Conservation (phyloP, 176 grass and related monocot genomes). For the Lolium multiflorum region DNA sequence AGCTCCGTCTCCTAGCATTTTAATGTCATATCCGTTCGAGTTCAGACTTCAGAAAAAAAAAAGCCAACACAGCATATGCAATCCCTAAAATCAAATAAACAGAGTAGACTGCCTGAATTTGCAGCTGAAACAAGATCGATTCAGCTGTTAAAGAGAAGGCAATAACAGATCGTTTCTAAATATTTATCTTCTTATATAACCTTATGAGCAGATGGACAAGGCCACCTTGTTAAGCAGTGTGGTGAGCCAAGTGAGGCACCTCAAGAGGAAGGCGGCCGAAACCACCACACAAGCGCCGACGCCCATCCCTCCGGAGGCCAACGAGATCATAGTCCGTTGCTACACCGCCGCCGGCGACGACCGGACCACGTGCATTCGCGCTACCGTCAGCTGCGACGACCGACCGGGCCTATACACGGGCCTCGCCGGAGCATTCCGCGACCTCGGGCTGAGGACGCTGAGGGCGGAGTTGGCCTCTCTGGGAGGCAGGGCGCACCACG, state of each 20-base stretch:
- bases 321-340: slow-evolving; percentile 36
- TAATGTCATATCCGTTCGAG: slow-evolving; percentile 32
- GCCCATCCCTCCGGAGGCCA: slow-evolving; percentile 36
- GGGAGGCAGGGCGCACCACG: slow-evolving; percentile 44
- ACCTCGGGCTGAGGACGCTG: slow-evolving; percentile 44
- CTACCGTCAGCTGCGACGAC: slow-evolving; percentile 58
- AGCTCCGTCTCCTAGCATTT: background rate
- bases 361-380: background rate
- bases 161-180: too few relatives aligned
- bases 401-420: slow-evolving; percentile 43
- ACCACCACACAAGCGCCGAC: background rate
- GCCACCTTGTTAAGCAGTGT: slow-evolving; percentile 45
- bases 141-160: background rate
- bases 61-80: too few relatives aligned
- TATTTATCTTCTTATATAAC: background rate
- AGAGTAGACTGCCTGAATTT: slow-evolving; percentile 33
- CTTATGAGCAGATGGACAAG: slow-evolving; percentile 57
- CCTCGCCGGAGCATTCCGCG: slow-evolving; percentile 35
- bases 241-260: slow-evolving; percentile 41
- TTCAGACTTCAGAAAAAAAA: background rate
- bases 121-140: slow-evolving; percentile 11
- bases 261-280: slow-evolving; percentile 46
- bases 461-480: slow-evolving; percentile 39
- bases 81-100: slow-evolving; percentile 1
- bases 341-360: background rate